phyloP scores from a whole-genome alignment of 164 flowering plant genomes.

The Magnolia sinica region DNA sequence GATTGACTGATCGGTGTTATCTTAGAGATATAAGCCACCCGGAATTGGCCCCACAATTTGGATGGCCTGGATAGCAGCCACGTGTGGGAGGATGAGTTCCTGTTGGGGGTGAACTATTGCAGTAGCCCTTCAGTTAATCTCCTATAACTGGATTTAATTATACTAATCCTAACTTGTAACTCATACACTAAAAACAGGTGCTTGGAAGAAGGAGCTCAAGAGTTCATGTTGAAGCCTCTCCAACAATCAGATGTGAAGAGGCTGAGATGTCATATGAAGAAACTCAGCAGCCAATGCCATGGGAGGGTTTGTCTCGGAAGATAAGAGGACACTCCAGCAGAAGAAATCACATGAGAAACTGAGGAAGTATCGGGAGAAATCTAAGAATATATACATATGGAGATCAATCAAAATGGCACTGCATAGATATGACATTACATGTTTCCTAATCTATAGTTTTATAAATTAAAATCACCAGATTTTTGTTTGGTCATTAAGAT shows the following conservation, averaged over 20 bases:
- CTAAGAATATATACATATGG: no score
- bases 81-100: not conserved
- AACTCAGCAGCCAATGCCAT: slow-evolving; percentile 13
- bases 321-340: not conserved
- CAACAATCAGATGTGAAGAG: slow-evolving; percentile 36
- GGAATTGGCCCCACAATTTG: not conserved
- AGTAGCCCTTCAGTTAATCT: not conserved
- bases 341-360: not conserved
- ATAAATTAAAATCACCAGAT: no score
- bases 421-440: no score
- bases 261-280: slow-evolving; percentile 30
- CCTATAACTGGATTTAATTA: not conserved
- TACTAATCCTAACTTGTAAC: not conserved
- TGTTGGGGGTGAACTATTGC: no score
- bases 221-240: slow-evolving; percentile 46
- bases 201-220: slow-evolving; percentile 48
- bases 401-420: no score
- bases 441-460: no score
- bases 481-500: not conserved
- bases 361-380: not conserved
- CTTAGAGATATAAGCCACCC: no score
- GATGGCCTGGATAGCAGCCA: not conserved
- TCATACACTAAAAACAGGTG: slow-evolving; percentile 27
- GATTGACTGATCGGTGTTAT: no score
- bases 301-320: slow-evolving; percentile 14